Evolutionary conservation across 805 yeast species (phyloP).

Genomic region (Teunomyces kruisii): DNA sequence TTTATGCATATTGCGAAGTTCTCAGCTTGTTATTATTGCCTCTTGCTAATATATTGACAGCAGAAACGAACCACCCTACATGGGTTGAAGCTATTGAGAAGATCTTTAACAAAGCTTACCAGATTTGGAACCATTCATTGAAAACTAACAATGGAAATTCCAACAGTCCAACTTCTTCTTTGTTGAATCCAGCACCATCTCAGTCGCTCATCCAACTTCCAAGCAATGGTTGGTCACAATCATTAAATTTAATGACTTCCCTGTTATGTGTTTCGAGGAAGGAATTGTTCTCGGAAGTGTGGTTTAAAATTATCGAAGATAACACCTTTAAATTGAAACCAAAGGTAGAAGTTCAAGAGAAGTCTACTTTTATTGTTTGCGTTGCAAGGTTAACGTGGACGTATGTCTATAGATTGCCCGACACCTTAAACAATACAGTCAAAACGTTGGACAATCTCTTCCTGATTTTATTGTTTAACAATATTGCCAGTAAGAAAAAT

Average conservation of each 20-base stretch:
- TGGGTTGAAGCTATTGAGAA: slow-evolving; percentile 82
- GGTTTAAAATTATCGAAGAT: slow-evolving; percentile 70
- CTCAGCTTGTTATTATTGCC: slow-evolving; percentile 74
- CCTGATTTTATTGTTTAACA: slow-evolving; percentile 51
- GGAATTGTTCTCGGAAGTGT: slow-evolving; percentile 65
- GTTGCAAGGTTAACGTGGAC: slow-evolving; percentile 85
- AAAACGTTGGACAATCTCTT: slow-evolving; percentile 70
- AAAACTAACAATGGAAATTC: slow-evolving; percentile 2
- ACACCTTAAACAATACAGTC: slow-evolving; percentile 83
- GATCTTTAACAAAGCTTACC: slow-evolving; percentile 53
- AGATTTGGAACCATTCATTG: slow-evolving; percentile 43
- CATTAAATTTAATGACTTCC: slow-evolving; percentile 68
- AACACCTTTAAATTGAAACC: slow-evolving; percentile 64
- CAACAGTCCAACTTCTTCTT: background rate
- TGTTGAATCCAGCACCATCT: background rate
- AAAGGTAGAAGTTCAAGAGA: slow-evolving; percentile 49
- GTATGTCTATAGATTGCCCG: slow-evolving; percentile 80
- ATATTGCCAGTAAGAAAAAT: slow-evolving; percentile 51
- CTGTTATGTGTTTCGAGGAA: slow-evolving; percentile 79
- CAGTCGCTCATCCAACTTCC: background rate
- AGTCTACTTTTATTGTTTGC: slow-evolving; percentile 60
- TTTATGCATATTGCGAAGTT: slow-evolving; percentile 83
- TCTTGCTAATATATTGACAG: slow-evolving; percentile 80
- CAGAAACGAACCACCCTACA: slow-evolving; percentile 93
- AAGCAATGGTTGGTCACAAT: slow-evolving; percentile 59